Percentiles rank a stretch among this genome's conserved stretches.
Evolutionary conservation across 208 protist species (phyloP).

Genomic region (Trypanosoma conorhini): DNA sequence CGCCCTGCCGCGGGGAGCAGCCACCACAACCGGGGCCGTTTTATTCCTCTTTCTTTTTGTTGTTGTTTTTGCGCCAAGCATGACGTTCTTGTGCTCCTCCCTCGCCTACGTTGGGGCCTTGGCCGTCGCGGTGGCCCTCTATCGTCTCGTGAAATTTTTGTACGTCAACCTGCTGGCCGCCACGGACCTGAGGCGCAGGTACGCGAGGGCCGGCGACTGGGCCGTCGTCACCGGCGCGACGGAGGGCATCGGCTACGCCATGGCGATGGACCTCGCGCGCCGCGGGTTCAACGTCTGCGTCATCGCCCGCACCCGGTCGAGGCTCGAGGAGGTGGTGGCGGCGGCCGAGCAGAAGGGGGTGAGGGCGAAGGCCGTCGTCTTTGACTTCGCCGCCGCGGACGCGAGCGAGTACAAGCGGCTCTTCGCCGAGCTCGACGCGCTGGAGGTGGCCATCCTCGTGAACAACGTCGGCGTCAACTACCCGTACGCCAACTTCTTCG

Average conservation of each 20-base stretch:
- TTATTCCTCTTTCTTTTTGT: too few relatives aligned
- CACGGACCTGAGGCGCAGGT: conserved; percentile 65
- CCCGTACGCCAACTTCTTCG: conserved; percentile 89
- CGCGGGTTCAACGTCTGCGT: conserved; percentile 93
- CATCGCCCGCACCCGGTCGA: conserved; percentile 85
- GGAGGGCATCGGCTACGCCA: conserved; percentile 94
- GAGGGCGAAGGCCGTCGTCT: conserved; percentile 72
- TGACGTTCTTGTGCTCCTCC: neutral
- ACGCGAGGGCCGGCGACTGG: conserved; percentile 78
- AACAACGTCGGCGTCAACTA: conserved; percentile 96
- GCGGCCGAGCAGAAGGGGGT: conserved; percentile 72
- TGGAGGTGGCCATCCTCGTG: conserved; percentile 73
- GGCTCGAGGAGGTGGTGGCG: conserved; percentile 75
- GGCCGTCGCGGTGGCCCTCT: conserved; percentile 29
- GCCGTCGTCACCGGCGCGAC: conserved; percentile 94
- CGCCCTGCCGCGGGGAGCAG: too few relatives aligned
- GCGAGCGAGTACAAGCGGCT: conserved; percentile 59
- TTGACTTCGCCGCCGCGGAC: conserved; percentile 80
- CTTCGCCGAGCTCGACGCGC: conserved; percentile 44
- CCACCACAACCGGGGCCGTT: too few relatives aligned
- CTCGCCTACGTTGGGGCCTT: conserved; percentile 46
- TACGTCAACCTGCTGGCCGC: conserved; percentile 52
- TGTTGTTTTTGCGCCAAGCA: conserved; percentile 1
- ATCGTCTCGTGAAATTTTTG: conserved; percentile 52
- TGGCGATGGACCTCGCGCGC: conserved; percentile 87